Conservation (phyloP, 768 basidiomycete genomes). For the Leccinum rimulosum region DNA sequence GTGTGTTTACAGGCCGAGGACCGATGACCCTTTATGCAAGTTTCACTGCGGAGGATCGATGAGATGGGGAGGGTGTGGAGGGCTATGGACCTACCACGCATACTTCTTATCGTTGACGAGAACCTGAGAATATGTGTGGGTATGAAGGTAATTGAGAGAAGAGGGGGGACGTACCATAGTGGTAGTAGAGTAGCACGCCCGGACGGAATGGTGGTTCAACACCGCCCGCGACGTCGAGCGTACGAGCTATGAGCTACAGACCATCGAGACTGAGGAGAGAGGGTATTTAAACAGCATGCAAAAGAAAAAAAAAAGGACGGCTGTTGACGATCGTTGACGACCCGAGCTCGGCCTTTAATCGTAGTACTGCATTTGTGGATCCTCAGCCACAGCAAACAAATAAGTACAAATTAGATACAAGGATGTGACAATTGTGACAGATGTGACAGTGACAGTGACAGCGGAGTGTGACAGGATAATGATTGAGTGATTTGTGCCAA, state of each 20-base stretch:
- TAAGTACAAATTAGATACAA: constrained; percentile 13
- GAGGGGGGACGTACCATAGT: constrained; percentile 39
- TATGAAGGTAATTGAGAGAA: background rate
- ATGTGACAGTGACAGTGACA: constrained; percentile 13
- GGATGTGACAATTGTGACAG: background rate
- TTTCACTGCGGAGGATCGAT: constrained; percentile 54
- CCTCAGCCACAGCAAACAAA: constrained; percentile 27
- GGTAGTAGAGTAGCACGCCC: constrained; percentile 19
- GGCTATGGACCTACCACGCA: constrained; percentile 61
- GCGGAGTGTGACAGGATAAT: constrained; percentile 3
- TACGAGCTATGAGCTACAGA: constrained; percentile 44
- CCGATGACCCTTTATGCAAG: constrained; percentile 93
- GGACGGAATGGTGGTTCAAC: constrained; percentile 37
- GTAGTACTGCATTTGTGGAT: constrained; percentile 9
- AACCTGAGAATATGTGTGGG: constrained; percentile 41
- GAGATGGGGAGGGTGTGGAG: constrained; percentile 3
- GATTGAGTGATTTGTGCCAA: constrained; percentile 33
- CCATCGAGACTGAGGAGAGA: constrained; percentile 28
- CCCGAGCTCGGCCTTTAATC: constrained; percentile 26
- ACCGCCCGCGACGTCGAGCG: constrained; percentile 59
- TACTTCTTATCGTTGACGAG: constrained; percentile 77
- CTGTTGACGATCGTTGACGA: constrained; percentile 55
- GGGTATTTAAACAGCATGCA: constrained; percentile 48
- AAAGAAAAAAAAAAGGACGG: constrained; percentile 24
- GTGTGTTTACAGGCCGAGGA: constrained; percentile 87